phyloP scores from a whole-genome alignment of 2,329 filamentous ascomycete genomes.

The Incumbomyces lentus region DNA sequence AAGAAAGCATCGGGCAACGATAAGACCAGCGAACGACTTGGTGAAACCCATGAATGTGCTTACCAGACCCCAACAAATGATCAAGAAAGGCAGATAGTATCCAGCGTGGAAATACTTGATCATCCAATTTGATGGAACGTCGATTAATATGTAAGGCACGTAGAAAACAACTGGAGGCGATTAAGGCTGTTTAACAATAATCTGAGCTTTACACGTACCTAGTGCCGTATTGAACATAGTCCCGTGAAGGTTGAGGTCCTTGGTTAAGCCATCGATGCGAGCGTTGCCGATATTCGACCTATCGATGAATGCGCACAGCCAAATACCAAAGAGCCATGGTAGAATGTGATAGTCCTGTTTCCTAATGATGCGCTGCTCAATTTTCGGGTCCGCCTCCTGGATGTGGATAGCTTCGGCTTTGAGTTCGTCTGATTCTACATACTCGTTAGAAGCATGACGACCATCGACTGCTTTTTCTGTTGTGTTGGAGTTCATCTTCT shows the following conservation, averaged over 20 bases:
- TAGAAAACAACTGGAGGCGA: slow-evolving; percentile 7
- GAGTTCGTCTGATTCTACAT: not conserved
- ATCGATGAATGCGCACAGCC: slow-evolving; percentile 56
- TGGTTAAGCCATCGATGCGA: slow-evolving; percentile 52
- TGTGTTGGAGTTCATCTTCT: too few relatives aligned
- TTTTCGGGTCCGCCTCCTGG: slow-evolving; percentile 1
- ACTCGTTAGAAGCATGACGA: not conserved
- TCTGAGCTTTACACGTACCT: not conserved
- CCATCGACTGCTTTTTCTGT: too few relatives aligned
- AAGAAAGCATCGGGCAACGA: slow-evolving; percentile 50
- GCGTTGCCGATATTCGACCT: slow-evolving; percentile 66
- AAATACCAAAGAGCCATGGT: slow-evolving; percentile 53
- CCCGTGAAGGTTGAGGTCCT: slow-evolving; percentile 32
- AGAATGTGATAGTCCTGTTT: slow-evolving; percentile 33
- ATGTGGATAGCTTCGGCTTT: not conserved
- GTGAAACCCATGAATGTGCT: slow-evolving; percentile 11
- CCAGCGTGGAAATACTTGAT: slow-evolving; percentile 11
- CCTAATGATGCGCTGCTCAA: slow-evolving; percentile 3
- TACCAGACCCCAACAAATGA: slow-evolving; percentile 9
- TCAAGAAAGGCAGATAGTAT: slow-evolving; percentile 8
- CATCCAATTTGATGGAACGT: slow-evolving; percentile 11
- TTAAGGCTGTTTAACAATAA: not conserved
- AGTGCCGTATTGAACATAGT: slow-evolving; percentile 5
- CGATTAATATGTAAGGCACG: slow-evolving; percentile 13
- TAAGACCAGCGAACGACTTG: slow-evolving; percentile 40